Base-by-base conservation (phyloP, 2,329 filamentous ascomycete species). In the Sarocladiaceae sp. region DNA sequence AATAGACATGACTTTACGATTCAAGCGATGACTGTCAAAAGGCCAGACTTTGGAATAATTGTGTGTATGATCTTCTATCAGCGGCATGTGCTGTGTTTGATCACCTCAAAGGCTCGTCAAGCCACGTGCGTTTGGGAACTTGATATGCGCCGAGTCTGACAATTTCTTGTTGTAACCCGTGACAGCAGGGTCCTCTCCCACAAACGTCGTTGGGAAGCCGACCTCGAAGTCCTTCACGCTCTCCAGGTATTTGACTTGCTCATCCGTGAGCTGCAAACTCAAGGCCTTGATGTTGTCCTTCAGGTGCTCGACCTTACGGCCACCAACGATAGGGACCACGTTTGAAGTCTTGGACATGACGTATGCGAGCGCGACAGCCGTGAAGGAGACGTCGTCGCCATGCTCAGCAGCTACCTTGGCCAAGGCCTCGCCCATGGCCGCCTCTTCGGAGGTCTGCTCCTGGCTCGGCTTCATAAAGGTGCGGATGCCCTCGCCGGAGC, bases 221-320 rank as follows among this genome's bases (percentile, higher is more conserved):
- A 69, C 26, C 16, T 81, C 72, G 50, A 83, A 83, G 2, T 64
- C 55, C 37, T 63, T 61, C 11, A 73, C 69, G 3, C 55, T 57
- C 49, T 83, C 78, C 46, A 83, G 74, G 48, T 72, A 68, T 21
- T 64, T 58, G 7, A 82, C 63, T 44, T 83, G 74, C 6, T 74
- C 67, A 0, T 70, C 61, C 0, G 67, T 69, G 41, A 82, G 59
- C 19, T 57, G 51, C 26, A 82, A 55, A 4, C 56, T 64, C 45
- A 83, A 53, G 0, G 74, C 76, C 53, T 73, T 64, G 47, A 83
- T 76, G 53, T 80, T 82, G 13, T 67, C 65, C 34, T 39, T 39
- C 6, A 78, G 53, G 45, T 79, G 73, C 51, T 75, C 70, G 21
- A 73, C 53, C 52, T 71, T 78, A 11, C 73, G 60, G 0, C 70